Conservation (phyloP, 345 rosid species). For the Eutrema yunnanense region DNA sequence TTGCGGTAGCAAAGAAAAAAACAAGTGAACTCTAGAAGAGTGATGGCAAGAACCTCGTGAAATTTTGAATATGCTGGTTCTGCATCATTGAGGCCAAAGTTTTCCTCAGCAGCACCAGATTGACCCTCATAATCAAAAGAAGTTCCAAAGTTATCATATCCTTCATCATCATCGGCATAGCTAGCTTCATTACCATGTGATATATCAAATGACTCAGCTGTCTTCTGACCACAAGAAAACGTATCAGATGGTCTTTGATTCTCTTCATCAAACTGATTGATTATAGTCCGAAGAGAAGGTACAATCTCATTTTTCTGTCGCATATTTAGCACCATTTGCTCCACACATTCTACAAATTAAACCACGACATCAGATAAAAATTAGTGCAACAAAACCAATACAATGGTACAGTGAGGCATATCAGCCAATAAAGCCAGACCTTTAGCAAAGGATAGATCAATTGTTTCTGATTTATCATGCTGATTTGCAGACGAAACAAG, state of each 20-base stretch:
- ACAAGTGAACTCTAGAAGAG: neutral
- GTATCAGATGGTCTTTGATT: conserved; percentile 53
- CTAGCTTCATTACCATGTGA: conserved; percentile 35
- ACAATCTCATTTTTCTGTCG: conserved; percentile 64
- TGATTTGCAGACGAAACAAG: conserved; percentile 41
- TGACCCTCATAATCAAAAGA: conserved; percentile 52
- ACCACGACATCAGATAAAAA: neutral
- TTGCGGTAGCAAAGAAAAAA: neutral
- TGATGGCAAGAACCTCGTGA: conserved; percentile 46
- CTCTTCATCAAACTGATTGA: conserved; percentile 66
- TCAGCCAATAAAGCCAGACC: conserved; percentile 45
- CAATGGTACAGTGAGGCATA: conserved; percentile 1
- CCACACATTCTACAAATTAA: conserved; percentile 53
- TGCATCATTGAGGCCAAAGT: conserved; percentile 31
- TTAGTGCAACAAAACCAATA: neutral
- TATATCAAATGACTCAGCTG: conserved; percentile 34
- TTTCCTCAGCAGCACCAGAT: conserved; percentile 39
- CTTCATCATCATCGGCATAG: conserved; percentile 43
- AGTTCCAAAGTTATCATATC: conserved; percentile 45
- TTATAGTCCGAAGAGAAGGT: conserved; percentile 58
- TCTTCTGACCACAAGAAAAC: conserved; percentile 41
- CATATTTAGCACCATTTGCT: conserved; percentile 63
- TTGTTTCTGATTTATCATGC: conserved; percentile 41
- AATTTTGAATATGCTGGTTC: conserved; percentile 47
- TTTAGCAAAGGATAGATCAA: conserved; percentile 74